A percentile compares a stretch with the other conserved stretches of the same genome.
phyloP scores from a whole-genome alignment of 257 asterid species.

The Primulina huaijiensis region DNA sequence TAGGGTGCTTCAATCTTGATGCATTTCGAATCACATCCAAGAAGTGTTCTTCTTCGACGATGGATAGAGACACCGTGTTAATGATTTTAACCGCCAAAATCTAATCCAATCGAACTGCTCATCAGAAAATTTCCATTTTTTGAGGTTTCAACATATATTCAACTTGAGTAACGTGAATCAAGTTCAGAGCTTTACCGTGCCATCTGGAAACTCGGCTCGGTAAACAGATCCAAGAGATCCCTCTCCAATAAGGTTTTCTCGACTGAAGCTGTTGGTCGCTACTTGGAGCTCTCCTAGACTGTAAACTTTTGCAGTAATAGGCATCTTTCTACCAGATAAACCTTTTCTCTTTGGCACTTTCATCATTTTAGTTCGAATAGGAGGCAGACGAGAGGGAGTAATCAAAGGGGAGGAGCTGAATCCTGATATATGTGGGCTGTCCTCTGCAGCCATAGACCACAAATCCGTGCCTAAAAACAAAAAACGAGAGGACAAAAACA shows the following conservation, averaged over 20 bases:
- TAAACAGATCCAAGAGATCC: conserved; percentile 91
- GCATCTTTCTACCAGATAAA: conserved; percentile 43
- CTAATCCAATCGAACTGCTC: conserved; percentile 33
- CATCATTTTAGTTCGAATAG: conserved; percentile 53
- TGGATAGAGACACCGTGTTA: conserved; percentile 56
- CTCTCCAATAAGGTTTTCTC: conserved; percentile 64
- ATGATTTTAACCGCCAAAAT: conserved; percentile 77
- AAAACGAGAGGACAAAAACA: not conserved
- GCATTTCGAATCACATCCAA: conserved; percentile 59
- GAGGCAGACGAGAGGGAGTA: conserved; percentile 61
- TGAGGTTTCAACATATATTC: not conserved
- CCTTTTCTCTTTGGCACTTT: conserved; percentile 49
- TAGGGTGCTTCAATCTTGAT: conserved; percentile 80
- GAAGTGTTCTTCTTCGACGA: conserved; percentile 75
- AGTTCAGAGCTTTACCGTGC: conserved; percentile 43
- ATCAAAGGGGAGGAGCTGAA: conserved; percentile 54
- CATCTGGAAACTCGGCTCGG: conserved; percentile 83
- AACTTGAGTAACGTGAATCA: not conserved
- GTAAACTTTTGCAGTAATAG: conserved; percentile 53
- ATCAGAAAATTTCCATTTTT: not conserved
- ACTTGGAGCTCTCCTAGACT: conserved; percentile 70
- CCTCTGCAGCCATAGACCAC: conserved; percentile 39
- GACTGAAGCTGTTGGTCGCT: conserved; percentile 78
- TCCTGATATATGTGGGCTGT: conserved; percentile 48
- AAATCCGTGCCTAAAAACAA: conserved; percentile 25